Evolutionary conservation across 306 rosid genomes (phyloP).

Genomic region (Citrullus amarus): DNA sequence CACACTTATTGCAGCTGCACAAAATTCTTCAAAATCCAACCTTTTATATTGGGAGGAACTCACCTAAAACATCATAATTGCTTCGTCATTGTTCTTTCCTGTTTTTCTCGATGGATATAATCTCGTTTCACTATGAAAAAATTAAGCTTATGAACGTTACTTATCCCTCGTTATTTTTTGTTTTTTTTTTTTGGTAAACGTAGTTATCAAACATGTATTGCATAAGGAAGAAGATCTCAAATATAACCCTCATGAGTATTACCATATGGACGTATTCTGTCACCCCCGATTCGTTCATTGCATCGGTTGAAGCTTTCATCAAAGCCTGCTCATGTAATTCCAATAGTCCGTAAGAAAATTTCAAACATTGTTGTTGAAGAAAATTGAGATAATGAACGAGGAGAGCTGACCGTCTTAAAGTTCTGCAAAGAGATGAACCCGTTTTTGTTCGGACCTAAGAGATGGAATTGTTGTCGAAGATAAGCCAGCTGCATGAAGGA

Average conservation of each 20-base stretch:
- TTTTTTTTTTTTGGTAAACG: constrained; percentile 34
- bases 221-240: constrained; percentile 11
- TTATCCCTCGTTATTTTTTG: background rate
- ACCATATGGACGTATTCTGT: constrained; percentile 57
- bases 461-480: constrained; percentile 5
- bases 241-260: background rate
- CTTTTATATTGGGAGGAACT: constrained; percentile 67
- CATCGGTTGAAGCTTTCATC: constrained; percentile 54
- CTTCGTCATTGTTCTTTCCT: background rate
- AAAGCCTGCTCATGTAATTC: constrained; percentile 39
- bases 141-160: background rate
- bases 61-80: constrained; percentile 34
- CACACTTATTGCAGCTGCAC: constrained; percentile 76
- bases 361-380: background rate
- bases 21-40: constrained; percentile 80
- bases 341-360: constrained; percentile 12
- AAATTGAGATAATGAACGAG: background rate
- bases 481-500: background rate
- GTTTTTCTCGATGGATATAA: background rate
- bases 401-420: constrained; percentile 45
- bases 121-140: background rate
- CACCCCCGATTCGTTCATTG: constrained; percentile 65
- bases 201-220: constrained; percentile 55
- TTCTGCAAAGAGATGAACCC: constrained; percentile 4
- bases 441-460: constrained; percentile 6